A percentile compares a stretch with the other conserved stretches of the same genome.
Evolutionary conservation across 1,139 yeast genomes (phyloP).

Genomic region (Suhomyces bolitotheri): DNA sequence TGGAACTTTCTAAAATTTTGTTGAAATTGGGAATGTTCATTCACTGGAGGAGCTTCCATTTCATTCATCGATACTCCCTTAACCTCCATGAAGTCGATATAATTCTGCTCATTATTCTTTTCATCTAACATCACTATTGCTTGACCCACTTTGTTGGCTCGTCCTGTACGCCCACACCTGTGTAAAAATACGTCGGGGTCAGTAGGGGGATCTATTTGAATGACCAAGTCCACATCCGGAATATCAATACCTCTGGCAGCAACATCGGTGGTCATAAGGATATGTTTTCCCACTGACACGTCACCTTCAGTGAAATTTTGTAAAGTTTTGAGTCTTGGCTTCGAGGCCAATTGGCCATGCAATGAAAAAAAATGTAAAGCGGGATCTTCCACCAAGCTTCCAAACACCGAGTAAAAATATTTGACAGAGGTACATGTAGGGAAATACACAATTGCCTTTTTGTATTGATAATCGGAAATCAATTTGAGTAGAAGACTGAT

Average conservation of each 20-base stretch:
- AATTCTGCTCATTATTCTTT: conserved; percentile 75
- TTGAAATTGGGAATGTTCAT: conserved; percentile 28
- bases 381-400: conserved; percentile 23
- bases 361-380: conserved; percentile 60
- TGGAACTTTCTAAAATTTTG: conserved; percentile 55
- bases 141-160: conserved; percentile 82
- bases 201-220: conserved; percentile 89
- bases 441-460: conserved; percentile 80
- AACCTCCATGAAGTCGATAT: conserved; percentile 75
- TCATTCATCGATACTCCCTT: conserved; percentile 59
- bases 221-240: conserved; percentile 85
- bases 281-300: conserved; percentile 46
- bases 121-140: conserved; percentile 72
- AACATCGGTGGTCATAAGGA: conserved; percentile 78
- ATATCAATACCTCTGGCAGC: conserved; percentile 95
- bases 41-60: conserved; percentile 28
- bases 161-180: conserved; percentile 93
- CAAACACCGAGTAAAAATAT: conserved; percentile 64
- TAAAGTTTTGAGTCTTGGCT: conserved; percentile 72
- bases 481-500: conserved; percentile 58
- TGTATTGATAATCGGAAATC: conserved; percentile 55
- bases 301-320: conserved; percentile 55
- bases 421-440: conserved; percentile 89
- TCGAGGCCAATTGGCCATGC: conserved; percentile 82
- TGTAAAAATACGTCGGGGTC: conserved; percentile 92